These are phyloP conservation scores for Phialocephala subalpina DNA, from an alignment of 2,329 filamentous ascomycete species.

Conservation along the genomic window DNA sequence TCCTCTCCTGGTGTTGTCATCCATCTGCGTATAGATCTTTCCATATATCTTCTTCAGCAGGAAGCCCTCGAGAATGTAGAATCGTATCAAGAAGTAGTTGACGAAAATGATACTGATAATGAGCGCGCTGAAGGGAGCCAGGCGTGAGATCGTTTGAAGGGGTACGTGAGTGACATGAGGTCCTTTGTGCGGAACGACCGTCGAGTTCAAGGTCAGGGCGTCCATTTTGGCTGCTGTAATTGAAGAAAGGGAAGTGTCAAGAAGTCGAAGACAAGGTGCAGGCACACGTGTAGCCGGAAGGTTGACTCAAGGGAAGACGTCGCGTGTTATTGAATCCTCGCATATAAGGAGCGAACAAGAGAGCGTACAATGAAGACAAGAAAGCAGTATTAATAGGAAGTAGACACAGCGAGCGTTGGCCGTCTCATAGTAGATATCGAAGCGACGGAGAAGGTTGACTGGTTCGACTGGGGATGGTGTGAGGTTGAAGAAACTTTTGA, in stretches of 20 bases:
- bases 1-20: conserved; percentile 47
- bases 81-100: conserved; percentile 39
- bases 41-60: conserved; percentile 48
- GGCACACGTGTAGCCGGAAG: neutral
- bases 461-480: neutral
- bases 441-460: neutral
- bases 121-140: conserved; percentile 40
- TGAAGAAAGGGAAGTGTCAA: neutral
- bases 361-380: neutral
- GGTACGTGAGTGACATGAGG: conserved; percentile 38
- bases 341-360: neutral
- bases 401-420: neutral
- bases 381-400: conserved; percentile 1
- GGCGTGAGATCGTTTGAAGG: conserved; percentile 37
- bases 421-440: neutral
- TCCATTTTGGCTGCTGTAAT: neutral
- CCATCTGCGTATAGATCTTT: conserved; percentile 46
- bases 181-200: conserved; percentile 10
- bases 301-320: neutral
- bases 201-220: neutral
- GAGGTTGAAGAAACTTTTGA: neutral
- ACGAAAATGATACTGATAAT: conserved; percentile 41
- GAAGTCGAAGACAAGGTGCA: neutral
- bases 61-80: conserved; percentile 50
- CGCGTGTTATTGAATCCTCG: neutral